phyloP scores from a whole-genome alignment of 2,329 filamentous ascomycete species.

The Colletotrichum lentis region DNA sequence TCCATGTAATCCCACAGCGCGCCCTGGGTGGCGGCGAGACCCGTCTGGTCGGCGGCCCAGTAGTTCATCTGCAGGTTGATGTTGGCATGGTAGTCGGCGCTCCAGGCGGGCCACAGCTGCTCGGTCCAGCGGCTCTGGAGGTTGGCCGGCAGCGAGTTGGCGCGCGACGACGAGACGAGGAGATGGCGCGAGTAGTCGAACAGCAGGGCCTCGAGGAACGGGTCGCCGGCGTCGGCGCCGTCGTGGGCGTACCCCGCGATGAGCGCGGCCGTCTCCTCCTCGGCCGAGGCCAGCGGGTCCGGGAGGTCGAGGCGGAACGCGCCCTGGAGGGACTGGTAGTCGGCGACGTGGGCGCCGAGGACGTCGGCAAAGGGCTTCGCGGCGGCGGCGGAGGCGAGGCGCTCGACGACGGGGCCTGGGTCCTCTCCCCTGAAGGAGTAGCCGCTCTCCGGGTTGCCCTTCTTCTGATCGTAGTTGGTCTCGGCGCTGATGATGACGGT shows the following conservation, averaged over 20 bases:
- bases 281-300: constrained; percentile 52
- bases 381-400: constrained; percentile 46
- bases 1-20: constrained; percentile 63
- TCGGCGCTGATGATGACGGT: constrained; percentile 54
- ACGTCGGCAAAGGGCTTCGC: constrained; percentile 47
- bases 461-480: constrained; percentile 60
- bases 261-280: constrained; percentile 52
- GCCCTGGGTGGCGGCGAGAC: constrained; percentile 54
- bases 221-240: constrained; percentile 52
- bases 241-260: constrained; percentile 46
- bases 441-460: constrained; percentile 53
- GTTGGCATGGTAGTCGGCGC: constrained; percentile 64
- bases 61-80: constrained; percentile 71
- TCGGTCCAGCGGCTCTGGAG: constrained; percentile 66
- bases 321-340: constrained; percentile 51
- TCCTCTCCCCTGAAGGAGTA: constrained; percentile 61
- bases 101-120: constrained; percentile 52
- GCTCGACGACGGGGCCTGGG: constrained; percentile 51
- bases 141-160: constrained; percentile 62
- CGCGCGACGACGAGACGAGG: constrained; percentile 62
- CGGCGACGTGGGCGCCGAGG: constrained; percentile 48
- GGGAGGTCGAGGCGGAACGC: constrained; percentile 56
- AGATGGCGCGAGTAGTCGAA: constrained; percentile 64
- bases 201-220: constrained; percentile 61
- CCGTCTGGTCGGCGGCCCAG: constrained; percentile 63